Conservation (phyloP, 495 filamentous ascomycete species). For the Neohortaea acidophila region DNA sequence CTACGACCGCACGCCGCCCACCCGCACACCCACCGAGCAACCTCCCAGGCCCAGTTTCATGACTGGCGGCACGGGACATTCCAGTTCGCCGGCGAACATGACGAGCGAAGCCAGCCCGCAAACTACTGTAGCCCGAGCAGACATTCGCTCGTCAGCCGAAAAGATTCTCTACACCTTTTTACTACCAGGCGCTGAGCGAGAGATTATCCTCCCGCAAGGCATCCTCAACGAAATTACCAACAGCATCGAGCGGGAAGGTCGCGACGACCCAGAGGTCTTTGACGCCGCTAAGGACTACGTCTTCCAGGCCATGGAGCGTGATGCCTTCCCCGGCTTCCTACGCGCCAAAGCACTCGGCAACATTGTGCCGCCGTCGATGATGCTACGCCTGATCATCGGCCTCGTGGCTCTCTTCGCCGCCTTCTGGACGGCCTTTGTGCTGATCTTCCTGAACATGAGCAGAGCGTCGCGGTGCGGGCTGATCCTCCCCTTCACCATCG, state of each 20-base stretch:
- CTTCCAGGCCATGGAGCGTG: slow-evolving; percentile 98
- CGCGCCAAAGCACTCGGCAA: slow-evolving; percentile 90
- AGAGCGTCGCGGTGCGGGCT: slow-evolving; percentile 66
- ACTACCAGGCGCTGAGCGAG: slow-evolving; percentile 79
- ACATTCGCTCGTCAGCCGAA: slow-evolving; percentile 84
- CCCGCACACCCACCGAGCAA: slow-evolving; percentile 32
- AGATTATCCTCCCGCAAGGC: slow-evolving; percentile 78
- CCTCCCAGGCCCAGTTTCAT: slow-evolving; percentile 55
- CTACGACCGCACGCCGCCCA: slow-evolving; percentile 17
- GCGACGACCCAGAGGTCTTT: slow-evolving; percentile 94
- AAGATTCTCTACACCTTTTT: slow-evolving; percentile 96
- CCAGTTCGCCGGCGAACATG: slow-evolving; percentile 19
- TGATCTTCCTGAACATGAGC: slow-evolving; percentile 75
- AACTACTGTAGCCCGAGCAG: slow-evolving; percentile 67
- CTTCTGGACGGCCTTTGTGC: slow-evolving; percentile 84
- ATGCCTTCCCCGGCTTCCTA: slow-evolving; percentile 93
- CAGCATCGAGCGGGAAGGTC: slow-evolving; percentile 70
- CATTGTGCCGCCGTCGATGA: slow-evolving; percentile 71
- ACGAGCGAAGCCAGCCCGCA: slow-evolving; percentile 17
- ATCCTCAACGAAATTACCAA: slow-evolving; percentile 69
- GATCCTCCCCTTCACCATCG: slow-evolving; percentile 84
- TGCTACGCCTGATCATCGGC: slow-evolving; percentile 72
- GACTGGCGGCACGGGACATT: slow-evolving; percentile 32
- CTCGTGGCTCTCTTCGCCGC: slow-evolving; percentile 73
- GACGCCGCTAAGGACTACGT: slow-evolving; percentile 97